These are phyloP conservation scores for Paraphoma chrysanthemicola DNA, from an alignment of 2,329 filamentous ascomycete genomes.

Conservation along the genomic window DNA sequence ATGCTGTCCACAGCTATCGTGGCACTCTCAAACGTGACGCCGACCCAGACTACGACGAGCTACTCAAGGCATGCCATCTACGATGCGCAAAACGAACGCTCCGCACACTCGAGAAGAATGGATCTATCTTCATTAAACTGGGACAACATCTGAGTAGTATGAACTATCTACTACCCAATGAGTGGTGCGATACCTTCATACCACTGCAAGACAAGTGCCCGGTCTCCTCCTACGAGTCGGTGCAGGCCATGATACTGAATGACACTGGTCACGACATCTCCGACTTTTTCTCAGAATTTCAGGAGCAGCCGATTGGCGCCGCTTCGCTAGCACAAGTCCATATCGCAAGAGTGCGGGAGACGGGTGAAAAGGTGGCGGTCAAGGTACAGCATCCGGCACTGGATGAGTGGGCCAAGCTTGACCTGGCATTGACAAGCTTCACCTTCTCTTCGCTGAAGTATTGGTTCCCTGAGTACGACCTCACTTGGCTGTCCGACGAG, in stretches of 20 bases:
- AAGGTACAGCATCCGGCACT: slow-evolving; percentile 94
- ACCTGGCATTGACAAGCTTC: slow-evolving; percentile 84
- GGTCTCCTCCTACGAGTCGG: slow-evolving; percentile 85
- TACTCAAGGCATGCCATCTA: slow-evolving; percentile 85
- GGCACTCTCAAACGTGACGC: slow-evolving; percentile 77
- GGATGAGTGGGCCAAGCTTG: slow-evolving; percentile 87
- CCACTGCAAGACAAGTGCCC: slow-evolving; percentile 96
- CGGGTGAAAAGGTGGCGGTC: slow-evolving; percentile 86
- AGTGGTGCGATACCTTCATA: slow-evolving; percentile 96
- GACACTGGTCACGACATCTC: slow-evolving; percentile 82
- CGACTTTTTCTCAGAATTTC: slow-evolving; percentile 88
- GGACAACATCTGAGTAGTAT: slow-evolving; percentile 95
- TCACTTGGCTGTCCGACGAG: slow-evolving; percentile 93
- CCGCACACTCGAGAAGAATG: slow-evolving; percentile 89
- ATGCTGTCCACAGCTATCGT: slow-evolving; percentile 73
- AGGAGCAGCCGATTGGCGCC: slow-evolving; percentile 81
- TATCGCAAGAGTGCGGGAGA: slow-evolving; percentile 80
- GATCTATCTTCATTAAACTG: slow-evolving; percentile 97
- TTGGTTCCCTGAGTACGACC: slow-evolving; percentile 97
- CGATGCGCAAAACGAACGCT: slow-evolving; percentile 90
- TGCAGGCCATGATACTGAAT: slow-evolving; percentile 82
- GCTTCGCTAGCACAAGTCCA: slow-evolving; percentile 96
- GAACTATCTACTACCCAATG: slow-evolving; percentile 88
- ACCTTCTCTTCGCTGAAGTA: slow-evolving; percentile 89
- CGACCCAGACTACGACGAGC: slow-evolving; percentile 67